Evolutionary conservation across 257 asterid species (phyloP).

Genomic region (Lycium barbarum): DNA sequence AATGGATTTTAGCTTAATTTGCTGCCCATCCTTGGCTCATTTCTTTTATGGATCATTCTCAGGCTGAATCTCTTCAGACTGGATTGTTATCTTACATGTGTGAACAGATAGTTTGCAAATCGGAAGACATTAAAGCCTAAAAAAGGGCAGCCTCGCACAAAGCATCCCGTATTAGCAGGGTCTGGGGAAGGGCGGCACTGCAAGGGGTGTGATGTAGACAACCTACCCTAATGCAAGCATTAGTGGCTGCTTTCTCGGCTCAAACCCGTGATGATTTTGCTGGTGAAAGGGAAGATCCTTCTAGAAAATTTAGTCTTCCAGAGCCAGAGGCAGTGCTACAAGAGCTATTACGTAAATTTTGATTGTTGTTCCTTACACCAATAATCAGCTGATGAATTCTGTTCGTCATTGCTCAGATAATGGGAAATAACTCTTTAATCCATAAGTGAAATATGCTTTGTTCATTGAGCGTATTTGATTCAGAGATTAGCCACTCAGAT

Average conservation of each 20-base stretch:
- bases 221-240: no score
- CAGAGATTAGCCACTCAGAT: conserved; percentile 30
- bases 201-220: no score
- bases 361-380: conserved; percentile 49
- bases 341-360: conserved; percentile 64
- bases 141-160: no score
- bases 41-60: conserved; percentile 35
- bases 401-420: conserved; percentile 52
- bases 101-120: conserved; percentile 54
- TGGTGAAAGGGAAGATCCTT: conserved; percentile 44
- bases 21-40: not conserved
- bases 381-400: conserved; percentile 52
- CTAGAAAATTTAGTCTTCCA: conserved; percentile 34
- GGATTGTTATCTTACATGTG: conserved; percentile 54
- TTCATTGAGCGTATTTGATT: conserved; percentile 34
- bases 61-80: conserved; percentile 46
- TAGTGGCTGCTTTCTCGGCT: not conserved
- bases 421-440: conserved; percentile 50
- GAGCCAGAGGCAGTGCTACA: conserved; percentile 39
- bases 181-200: no score
- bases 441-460: conserved; percentile 64
- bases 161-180: no score
- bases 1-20: not conserved
- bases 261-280: conserved; percentile 38
- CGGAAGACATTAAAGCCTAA: conserved; percentile 43